phyloP scores from a whole-genome alignment of 306 rosid species.

The Glycine latifolia region DNA sequence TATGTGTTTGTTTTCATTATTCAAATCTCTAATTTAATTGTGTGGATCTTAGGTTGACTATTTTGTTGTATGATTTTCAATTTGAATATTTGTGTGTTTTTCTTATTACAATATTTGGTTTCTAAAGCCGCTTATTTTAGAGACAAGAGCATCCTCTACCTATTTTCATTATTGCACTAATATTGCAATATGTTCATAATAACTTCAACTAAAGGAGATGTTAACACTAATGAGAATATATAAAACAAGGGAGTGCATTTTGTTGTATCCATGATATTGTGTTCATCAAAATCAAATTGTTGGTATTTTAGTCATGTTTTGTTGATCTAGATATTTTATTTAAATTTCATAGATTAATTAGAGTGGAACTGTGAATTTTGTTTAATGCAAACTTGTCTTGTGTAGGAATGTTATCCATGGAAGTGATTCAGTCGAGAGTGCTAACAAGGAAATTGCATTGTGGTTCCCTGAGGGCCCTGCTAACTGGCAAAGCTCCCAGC shows the following conservation, averaged over 20 bases:
- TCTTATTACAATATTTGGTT: neutral
- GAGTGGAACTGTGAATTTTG: neutral
- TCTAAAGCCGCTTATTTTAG: neutral
- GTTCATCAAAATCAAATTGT: neutral
- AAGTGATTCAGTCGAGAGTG: conserved; percentile 91
- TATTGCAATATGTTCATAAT: neutral
- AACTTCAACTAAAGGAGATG: neutral
- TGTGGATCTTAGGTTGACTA: neutral
- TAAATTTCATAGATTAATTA: neutral
- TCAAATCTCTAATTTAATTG: neutral
- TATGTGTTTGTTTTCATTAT: neutral
- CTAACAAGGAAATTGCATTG: conserved; percentile 80
- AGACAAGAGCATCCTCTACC: neutral
- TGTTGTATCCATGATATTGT: neutral
- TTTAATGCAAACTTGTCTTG: neutral
- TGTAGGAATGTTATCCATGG: conserved; percentile 95
- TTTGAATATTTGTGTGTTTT: too few relatives aligned
- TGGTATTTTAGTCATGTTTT: neutral
- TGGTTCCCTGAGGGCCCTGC: conserved; percentile 93
- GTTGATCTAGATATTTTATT: too few relatives aligned
- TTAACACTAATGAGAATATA: neutral
- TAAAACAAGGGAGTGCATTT: neutral
- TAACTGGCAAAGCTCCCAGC: conserved; percentile 78
- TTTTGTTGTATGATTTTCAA: neutral
- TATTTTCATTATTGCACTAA: too few relatives aligned